Percentiles rank a stretch among this genome's conserved stretches.
These are phyloP conservation scores for Phylloporus scabripes DNA, from an alignment of 768 basidiomycete genomes.

Conservation along the genomic window DNA sequence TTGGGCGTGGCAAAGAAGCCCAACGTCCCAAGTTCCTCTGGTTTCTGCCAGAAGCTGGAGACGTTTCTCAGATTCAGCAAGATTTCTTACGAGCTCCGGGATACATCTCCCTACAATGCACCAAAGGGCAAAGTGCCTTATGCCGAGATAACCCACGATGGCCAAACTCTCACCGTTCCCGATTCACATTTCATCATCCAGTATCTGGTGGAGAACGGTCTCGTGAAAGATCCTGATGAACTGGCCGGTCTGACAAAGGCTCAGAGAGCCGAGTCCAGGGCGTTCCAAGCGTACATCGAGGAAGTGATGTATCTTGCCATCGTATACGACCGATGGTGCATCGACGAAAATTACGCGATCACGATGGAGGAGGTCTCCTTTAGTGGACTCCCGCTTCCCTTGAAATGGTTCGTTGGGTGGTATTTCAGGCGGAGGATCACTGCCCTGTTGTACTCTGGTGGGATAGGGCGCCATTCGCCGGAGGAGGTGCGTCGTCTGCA, in stretches of 20 bases:
- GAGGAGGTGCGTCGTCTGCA: slow-evolving; percentile 29
- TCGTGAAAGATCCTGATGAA: slow-evolving; percentile 27
- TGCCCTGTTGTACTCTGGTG: slow-evolving; percentile 15
- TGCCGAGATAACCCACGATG: slow-evolving; percentile 25
- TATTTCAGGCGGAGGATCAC: slow-evolving; percentile 17
- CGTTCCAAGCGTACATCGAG: slow-evolving; percentile 31
- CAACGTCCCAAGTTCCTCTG: slow-evolving; percentile 22
- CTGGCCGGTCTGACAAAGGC: slow-evolving; percentile 20
- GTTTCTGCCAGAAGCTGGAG: slow-evolving; percentile 33
- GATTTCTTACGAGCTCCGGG: slow-evolving; percentile 25
- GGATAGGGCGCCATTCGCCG: slow-evolving; percentile 30
- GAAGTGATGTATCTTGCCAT: slow-evolving; percentile 27
- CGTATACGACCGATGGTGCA: slow-evolving; percentile 28
- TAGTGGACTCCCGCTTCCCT: slow-evolving; percentile 10
- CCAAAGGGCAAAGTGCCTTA: slow-evolving; percentile 33
- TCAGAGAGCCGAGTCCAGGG: slow-evolving; percentile 31
- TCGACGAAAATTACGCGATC: slow-evolving; percentile 24
- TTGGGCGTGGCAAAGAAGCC: slow-evolving; percentile 21
- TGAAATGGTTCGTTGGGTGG: slow-evolving; percentile 23
- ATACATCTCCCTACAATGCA: slow-evolving; percentile 20
- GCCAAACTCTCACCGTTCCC: slow-evolving; percentile 16
- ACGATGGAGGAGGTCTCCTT: slow-evolving; percentile 10
- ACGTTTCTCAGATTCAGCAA: slow-evolving; percentile 25
- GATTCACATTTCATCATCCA: slow-evolving; percentile 33
- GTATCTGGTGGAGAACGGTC: slow-evolving; percentile 23